phyloP scores from a whole-genome alignment of 805 yeast species.

The Maudiozyma pseudohumilis region DNA sequence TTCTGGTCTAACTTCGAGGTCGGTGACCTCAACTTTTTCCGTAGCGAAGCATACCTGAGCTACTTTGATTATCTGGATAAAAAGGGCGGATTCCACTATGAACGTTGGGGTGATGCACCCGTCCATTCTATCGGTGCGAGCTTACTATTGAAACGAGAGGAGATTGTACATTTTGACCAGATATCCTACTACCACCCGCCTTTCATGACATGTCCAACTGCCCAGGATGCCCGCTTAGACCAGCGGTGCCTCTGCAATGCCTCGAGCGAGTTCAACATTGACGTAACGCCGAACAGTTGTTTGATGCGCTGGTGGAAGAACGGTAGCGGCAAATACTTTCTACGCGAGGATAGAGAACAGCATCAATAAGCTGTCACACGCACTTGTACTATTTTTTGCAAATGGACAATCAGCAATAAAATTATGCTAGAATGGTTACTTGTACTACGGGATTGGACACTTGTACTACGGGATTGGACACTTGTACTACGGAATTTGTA shows the following conservation, averaged over 20 bases:
- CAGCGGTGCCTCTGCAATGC: conserved; percentile 59
- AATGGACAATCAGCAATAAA: too few species aligned
- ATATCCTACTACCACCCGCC: conserved; percentile 74
- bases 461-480: too few species aligned
- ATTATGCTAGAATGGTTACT: too few species aligned
- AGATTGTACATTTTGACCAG: conserved; percentile 71
- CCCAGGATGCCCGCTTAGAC: conserved; percentile 37
- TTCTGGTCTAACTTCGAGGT: conserved; percentile 86
- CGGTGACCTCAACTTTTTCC: conserved; percentile 59
- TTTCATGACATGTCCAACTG: conserved; percentile 51
- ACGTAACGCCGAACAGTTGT: conserved; percentile 47
- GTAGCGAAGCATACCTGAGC: conserved; percentile 50
- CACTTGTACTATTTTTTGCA: background rate
- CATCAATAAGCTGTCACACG: background rate
- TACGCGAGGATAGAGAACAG: conserved; percentile 10
- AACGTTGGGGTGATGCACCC: conserved; percentile 96
- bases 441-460: too few species aligned
- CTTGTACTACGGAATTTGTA: too few species aligned
- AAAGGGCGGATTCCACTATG: conserved; percentile 73
- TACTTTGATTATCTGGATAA: conserved; percentile 56
- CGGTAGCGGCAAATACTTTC: conserved; percentile 35
- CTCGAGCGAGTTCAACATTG: conserved; percentile 34
- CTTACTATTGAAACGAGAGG: conserved; percentile 45
- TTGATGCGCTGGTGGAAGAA: conserved; percentile 74
- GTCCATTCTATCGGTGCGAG: conserved; percentile 69